phyloP scores from a whole-genome alignment of 2,329 filamentous ascomycete species.

The Cercospora zeae-maydis region DNA sequence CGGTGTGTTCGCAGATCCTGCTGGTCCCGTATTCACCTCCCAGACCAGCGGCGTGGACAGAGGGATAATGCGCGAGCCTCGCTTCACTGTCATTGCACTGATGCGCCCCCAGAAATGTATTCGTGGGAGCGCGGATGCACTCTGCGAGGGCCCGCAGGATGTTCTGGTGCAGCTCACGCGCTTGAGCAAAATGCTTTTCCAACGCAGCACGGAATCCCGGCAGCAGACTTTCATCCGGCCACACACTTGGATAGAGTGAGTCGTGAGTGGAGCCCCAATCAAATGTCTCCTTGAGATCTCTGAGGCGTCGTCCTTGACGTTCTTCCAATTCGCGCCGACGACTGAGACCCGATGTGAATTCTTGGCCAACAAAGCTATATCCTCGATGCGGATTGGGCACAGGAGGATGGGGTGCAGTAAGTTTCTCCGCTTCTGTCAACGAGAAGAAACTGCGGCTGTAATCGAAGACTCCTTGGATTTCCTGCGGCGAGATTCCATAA shows the following conservation, averaged over 20 bases:
- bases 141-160: conserved; percentile 15
- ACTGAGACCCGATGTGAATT: conserved; percentile 15
- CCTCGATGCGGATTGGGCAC: conserved; percentile 17
- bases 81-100: conserved; percentile 13
- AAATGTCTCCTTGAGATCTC: conserved; percentile 16
- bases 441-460: conserved; percentile 15
- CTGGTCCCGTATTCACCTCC: conserved; percentile 9
- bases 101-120: conserved; percentile 6
- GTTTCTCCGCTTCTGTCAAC: conserved; percentile 11
- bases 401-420: conserved; percentile 13
- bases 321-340: conserved; percentile 6
- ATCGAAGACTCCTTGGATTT: conserved; percentile 11
- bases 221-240: conserved; percentile 9
- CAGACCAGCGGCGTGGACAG: not conserved
- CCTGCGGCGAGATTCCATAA: conserved; percentile 7
- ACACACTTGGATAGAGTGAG: conserved; percentile 12
- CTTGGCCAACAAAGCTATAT: conserved; percentile 16
- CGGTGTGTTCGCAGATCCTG: conserved; percentile 17
- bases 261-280: conserved; percentile 14
- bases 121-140: not conserved
- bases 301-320: conserved; percentile 11
- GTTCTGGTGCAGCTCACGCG: conserved; percentile 3
- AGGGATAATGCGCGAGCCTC: conserved; percentile 15
- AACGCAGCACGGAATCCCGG: conserved; percentile 9
- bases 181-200: conserved; percentile 10